Base-by-base conservation (phyloP, 2,329 filamentous ascomycete genomes). In the Aspergillus amoenus region DNA sequence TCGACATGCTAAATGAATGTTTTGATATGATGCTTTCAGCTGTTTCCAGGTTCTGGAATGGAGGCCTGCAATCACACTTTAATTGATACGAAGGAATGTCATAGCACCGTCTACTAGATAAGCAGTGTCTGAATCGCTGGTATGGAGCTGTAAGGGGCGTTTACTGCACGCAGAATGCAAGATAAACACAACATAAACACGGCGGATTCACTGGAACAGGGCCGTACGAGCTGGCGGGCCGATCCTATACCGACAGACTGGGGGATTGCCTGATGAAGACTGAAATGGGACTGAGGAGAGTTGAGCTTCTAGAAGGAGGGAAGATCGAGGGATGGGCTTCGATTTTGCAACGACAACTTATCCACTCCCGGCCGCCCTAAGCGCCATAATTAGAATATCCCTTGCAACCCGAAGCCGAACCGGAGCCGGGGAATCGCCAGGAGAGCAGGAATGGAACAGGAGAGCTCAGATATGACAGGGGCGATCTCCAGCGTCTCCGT, bases 81-180 rank as follows among this genome's bases (percentile, higher is more conserved):
- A 15, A 12, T 8, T n/a, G 7, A 17, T n/a, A 27, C 30, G 30
- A 8, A 39, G 30, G 13, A 22, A 15, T 27, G 37, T 37, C 18
- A 24, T 41, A n/a, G 17, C 24, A 32, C 15, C 4, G 15, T 32
- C 48, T 18, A 34, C 39, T 7, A 32, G 43, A 48, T 48, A 52
- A 52, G 30, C 37, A 21, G 48, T 57, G 34, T 37, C 17, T 9
- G 47, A 43, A 13, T 49, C 24, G 55, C 42, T 47, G 27, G 27
- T 30, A 57, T 56, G 13, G 46, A 18, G 22, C 18, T 41, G 54
- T 24, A 56, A 56, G 48, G 47, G 32, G 39, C 47, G n/a, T 30
- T 2, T 13, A 6, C 34, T 37, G 34, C 12, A 11, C 34, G 17
- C 18, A 52, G 46, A 32, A 17, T 13, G 43, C 27, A 44, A 44